Base-by-base conservation (phyloP, 129 eudicot genomes). In the Mikania micrantha region DNA sequence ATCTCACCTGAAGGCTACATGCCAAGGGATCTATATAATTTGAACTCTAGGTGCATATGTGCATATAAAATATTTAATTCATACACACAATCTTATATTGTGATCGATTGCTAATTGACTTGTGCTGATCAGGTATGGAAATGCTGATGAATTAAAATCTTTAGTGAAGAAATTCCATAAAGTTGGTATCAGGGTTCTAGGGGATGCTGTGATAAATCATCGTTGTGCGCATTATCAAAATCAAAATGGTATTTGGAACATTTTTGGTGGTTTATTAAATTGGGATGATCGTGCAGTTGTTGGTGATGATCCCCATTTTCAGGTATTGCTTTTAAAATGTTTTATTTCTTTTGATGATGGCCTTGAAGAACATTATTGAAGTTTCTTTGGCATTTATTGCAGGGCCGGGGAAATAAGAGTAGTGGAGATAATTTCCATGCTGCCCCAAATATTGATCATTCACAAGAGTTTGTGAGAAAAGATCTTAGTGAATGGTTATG, bases 241-340 rank as follows among this genome's bases (percentile, higher is more conserved):
- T 77, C 85, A 90, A 66, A 90, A 90, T 60, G 99, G 99, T 34
- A 70, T 90, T 19, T 94, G 97, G 97, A 94, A 94, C 66, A 86
- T 89, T 28, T 94, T 72, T 78, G 99, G 97, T 50, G 99, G 99
- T 64, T 86, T 88, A 50, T 74, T 94, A 44, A 85, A 89, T 64
- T 94, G 99, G 99, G 99, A 94, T 78, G 99, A 94, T 56, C 90
- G 97, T 27, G 97, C 99, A 20, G 88, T 94, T 74, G 99, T 94
- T 67, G 88, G 84, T 20, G 97, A 94, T 50, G 97, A 90, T 70
- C 99, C 96, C 54, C 99, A 89, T 83, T 94, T 94, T 73, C 99
- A 92, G 96, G 98, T 92, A 70, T 31, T 22, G 41, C n/a, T 35
- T 35, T 12, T 47, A 31, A 5, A 19, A 32, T 0, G 0, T 56